Evolutionary conservation across 2,329 filamentous ascomycete genomes (phyloP), one percentile per base, ranked within the genome.

Genomic region (Scedosporium dehoogii): DNA sequence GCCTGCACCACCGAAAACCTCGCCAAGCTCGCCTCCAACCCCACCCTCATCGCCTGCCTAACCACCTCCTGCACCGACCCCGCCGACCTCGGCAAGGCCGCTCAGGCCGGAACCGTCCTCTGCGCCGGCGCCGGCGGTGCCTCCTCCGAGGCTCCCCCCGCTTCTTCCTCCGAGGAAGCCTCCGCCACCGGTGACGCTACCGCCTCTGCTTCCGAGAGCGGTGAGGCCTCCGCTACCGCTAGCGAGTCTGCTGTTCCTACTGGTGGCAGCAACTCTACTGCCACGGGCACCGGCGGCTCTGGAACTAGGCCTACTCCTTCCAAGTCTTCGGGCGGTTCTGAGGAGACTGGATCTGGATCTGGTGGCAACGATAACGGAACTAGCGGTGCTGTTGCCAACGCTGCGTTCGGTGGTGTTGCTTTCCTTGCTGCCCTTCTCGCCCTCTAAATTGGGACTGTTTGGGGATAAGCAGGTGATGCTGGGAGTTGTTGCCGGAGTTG

Each of bases 1-100:
- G 69, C 71, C 25, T 72, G 70, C 60, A 61, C 67, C 16, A 58
- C 66, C 25, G 67, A 67, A 2, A 66, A 66, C 41, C 65, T 67
- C 18, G 67, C 67, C 14, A 65, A 64, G 12, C 57, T 71, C 14
- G 66, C 68, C 4, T 29, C 48, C 33, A 18, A 61, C 25, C 4
- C 29, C n/a, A 18, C 53, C n/a, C 41, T 62, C 44, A 12, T 62
- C 18, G 5, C 16, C 9, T 67, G 60, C 51, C 18, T 62, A 4
- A 62, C 29, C 7, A 7, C 9, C 29, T 18, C 23, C 33, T 62
- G 60, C 60, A 44, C 27, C 41, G 29, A 42, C 27, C 16, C 48
- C n/a, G 59, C 23, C 29, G 60, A 62, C 16, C 18, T 62, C 18
- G 48, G 29, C 48, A 33, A 14, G 14, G 60, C 51, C 48, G 41